These are phyloP conservation scores for Circinella minor DNA, from an alignment of 371 early-diverging fungal species.

Conservation along the genomic window DNA sequence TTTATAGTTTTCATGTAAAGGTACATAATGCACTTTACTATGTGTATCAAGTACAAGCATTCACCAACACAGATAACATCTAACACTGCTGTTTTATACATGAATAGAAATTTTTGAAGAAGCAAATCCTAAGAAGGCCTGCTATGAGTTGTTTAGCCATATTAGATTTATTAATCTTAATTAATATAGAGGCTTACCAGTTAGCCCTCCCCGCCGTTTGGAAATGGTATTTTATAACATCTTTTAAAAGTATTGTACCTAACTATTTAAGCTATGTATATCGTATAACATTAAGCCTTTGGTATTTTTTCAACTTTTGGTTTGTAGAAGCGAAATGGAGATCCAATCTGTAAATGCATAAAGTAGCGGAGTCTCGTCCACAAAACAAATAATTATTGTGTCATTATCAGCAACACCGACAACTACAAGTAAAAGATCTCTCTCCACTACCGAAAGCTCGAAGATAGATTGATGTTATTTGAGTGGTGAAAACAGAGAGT, in stretches of 20 bases:
- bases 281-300: neutral
- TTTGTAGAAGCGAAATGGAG: neutral
- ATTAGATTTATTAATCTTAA: no score
- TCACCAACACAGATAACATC: neutral
- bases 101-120: neutral
- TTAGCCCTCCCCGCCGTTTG: no score
- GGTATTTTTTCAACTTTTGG: neutral
- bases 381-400: no score
- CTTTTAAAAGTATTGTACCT: neutral
- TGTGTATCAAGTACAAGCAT: neutral
- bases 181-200: no score
- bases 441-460: neutral
- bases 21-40: neutral
- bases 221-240: neutral
- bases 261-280: neutral
- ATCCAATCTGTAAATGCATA: neutral
- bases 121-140: no score
- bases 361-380: neutral
- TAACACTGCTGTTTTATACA: neutral
- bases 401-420: no score
- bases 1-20: neutral
- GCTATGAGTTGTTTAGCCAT: no score
- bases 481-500: neutral
- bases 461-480: slow-evolving; percentile 1
- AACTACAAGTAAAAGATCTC: neutral